A percentile compares a stretch with the other conserved stretches of the same genome.
These are phyloP conservation scores for Cordia subcordata DNA, from an alignment of 257 asterid species.

Conservation along the genomic window DNA sequence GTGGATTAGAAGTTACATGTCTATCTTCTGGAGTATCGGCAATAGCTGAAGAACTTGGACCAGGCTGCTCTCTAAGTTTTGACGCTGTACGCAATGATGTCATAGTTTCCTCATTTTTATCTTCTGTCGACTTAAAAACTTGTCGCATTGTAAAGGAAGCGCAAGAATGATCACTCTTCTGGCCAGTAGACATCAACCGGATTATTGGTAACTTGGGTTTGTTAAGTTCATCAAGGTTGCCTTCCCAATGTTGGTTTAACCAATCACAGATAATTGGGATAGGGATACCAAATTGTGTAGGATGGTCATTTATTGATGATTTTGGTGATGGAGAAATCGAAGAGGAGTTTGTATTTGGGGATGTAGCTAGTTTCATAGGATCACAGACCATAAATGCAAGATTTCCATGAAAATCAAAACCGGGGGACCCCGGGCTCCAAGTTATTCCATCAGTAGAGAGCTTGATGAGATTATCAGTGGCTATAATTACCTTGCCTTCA, in stretches of 20 bases:
- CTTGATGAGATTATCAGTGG: slow-evolving; percentile 94
- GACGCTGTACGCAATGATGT: slow-evolving; percentile 42
- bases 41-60: slow-evolving; percentile 39
- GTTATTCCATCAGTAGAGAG: slow-evolving; percentile 73
- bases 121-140: slow-evolving; percentile 68
- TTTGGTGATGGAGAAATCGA: slow-evolving; percentile 80
- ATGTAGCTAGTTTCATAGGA: slow-evolving; percentile 97
- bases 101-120: slow-evolving; percentile 56
- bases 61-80: slow-evolving; percentile 38
- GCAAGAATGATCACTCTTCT: slow-evolving; percentile 89
- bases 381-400: slow-evolving; percentile 98
- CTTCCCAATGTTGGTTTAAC: slow-evolving; percentile 97
- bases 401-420: slow-evolving; percentile 87
- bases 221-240: slow-evolving; percentile 84
- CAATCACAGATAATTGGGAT: slow-evolving; percentile 87
- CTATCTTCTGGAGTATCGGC: slow-evolving; percentile 33
- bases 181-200: slow-evolving; percentile 87
- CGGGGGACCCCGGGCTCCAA: slow-evolving; percentile 97
- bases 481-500: slow-evolving; percentile 92
- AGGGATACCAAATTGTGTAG: slow-evolving; percentile 92
- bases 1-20: slow-evolving; percentile 28
- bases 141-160: slow-evolving; percentile 88
- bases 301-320: slow-evolving; percentile 73
- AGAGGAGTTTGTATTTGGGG: slow-evolving; percentile 75
- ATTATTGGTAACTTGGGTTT: slow-evolving; percentile 82